Evolutionary conservation across 176 grass and related monocot species (phyloP), one percentile per base, ranked within the genome.

Genomic region (Canna indica): DNA sequence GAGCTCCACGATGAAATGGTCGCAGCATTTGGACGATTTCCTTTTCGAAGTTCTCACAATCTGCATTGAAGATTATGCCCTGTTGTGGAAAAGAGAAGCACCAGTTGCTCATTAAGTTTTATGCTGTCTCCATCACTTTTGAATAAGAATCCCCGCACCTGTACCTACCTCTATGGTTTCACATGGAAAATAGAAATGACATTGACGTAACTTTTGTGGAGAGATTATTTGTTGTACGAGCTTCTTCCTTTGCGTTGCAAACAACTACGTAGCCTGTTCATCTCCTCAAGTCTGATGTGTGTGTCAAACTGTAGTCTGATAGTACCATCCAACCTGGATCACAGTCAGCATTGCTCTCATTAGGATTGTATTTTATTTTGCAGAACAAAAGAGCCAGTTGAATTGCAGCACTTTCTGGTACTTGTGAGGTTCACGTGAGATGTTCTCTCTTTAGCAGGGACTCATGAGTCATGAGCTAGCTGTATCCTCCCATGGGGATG

Each of bases 341-440:
- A 27, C 7, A 30, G 58, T 60, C 20, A 60, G 26, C 27, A 30
- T 27, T 30, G 12, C 58, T 29, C 58, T 11, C 58, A 60, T 13
- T 9, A n/a, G 7, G 20, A 22, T 54, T 9, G 0, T 44, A 44
- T 60, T 60, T 60, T 60, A 60, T 30, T 32, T 28, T 60, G 12
- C 58, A 31, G 58, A 60, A 60, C 58, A 28, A 60, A 14, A 60
- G 58, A 60, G 58, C 26, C 58, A 60, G 58, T 32, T 30, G 58
- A 6, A 22, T 3, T 14, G 27, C 58, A 60, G 58, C 58, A 31
- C 28, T 16, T 11, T 8, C 3, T 3, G 27, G 58, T 16, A 60
- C 27, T 60, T 30, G 56, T 60, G 58, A 60, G 58, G 11, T 60
- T 60, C 58, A 60, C 58, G 58, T 60, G 58, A 60, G 8, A 31